Evolutionary conservation across 2,329 filamentous ascomycete genomes (phyloP), one percentile per base, ranked within the genome.

Genomic region (Alternaria viburni): DNA sequence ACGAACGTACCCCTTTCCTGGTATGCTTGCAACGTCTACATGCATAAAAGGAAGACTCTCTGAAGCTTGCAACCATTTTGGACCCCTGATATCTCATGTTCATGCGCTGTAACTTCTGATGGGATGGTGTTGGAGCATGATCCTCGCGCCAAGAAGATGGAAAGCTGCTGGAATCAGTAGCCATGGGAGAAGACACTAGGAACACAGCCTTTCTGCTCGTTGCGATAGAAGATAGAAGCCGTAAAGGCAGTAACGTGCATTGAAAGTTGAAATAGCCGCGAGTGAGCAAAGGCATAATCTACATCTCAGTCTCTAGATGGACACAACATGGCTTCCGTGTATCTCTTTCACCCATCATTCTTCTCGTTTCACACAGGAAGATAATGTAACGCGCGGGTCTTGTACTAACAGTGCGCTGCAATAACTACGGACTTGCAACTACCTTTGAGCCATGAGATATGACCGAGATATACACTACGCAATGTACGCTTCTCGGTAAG

Each of bases 61-160:
- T 13, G 28, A 36, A 36, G 32, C 15, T n/a, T n/a, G 13, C 13
- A 8, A 8, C 6, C 0, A 8, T 32, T 32, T 4, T 15, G 2
- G 7, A 9, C 4, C 9, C 1, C 4, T 11, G 3, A 3, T 11
- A 23, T 3, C 4, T 2, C 15, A 10, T n/a, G 2, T 13, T 21
- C 11, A 13, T 21, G 47, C 17, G 6, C 32, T 21, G 4, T 23
- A 12, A 5, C 6, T 5, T 32, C 10, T 11, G 28, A 32, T 1
- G 5, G 10, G 2, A 6, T 11, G 1, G 4, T 32, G 7, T 51
- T 10, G 28, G 5, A 36, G 11, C 19, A 21, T 1, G 7, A 4
- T 19, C 8, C 12, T 51, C 15, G n/a, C 12, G 12, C 17, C 12
- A 50, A 8, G 8, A 32, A 49, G 41, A 10, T 43, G n/a, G 8